Conservation (phyloP, 2,329 filamentous ascomycete species). For the Delphinella strobiligena region DNA sequence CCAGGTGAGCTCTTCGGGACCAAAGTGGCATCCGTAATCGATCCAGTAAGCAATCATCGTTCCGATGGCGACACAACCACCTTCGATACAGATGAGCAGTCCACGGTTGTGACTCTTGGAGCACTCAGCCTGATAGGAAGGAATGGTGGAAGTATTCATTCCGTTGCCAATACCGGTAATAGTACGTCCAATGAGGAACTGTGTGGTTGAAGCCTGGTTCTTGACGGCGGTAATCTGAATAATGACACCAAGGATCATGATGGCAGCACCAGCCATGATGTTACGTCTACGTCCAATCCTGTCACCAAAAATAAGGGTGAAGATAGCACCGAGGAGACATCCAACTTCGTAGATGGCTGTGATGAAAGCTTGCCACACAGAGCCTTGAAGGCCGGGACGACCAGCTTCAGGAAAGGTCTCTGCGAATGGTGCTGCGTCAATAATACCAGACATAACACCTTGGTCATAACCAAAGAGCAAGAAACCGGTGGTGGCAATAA, state of each 20-base stretch:
- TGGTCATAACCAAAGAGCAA: slow-evolving; percentile 27
- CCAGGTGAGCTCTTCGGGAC: slow-evolving; percentile 26
- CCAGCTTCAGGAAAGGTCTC: slow-evolving; percentile 19
- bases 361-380: slow-evolving; percentile 22
- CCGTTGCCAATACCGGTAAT: slow-evolving; percentile 37
- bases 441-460: slow-evolving; percentile 24
- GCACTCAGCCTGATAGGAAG: slow-evolving; percentile 40
- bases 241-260: slow-evolving; percentile 34
- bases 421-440: slow-evolving; percentile 20
- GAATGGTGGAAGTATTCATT: slow-evolving; percentile 40
- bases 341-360: slow-evolving; percentile 27
- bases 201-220: slow-evolving; percentile 19
- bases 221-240: slow-evolving; percentile 33
- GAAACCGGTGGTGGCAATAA: not conserved
- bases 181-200: slow-evolving; percentile 37
- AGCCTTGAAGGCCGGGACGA: not conserved
- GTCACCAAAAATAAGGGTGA: slow-evolving; percentile 39
- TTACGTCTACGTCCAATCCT: slow-evolving; percentile 38
- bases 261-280: slow-evolving; percentile 35
- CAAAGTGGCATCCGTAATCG: slow-evolving; percentile 41
- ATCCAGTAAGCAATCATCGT: slow-evolving; percentile 40
- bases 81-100: slow-evolving; percentile 39
- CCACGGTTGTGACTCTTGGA: slow-evolving; percentile 38
- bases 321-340: slow-evolving; percentile 38
- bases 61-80: slow-evolving; percentile 38